Base-by-base conservation (phyloP, 192 early-diverging fungal genomes). In the Coemansia sp. region DNA sequence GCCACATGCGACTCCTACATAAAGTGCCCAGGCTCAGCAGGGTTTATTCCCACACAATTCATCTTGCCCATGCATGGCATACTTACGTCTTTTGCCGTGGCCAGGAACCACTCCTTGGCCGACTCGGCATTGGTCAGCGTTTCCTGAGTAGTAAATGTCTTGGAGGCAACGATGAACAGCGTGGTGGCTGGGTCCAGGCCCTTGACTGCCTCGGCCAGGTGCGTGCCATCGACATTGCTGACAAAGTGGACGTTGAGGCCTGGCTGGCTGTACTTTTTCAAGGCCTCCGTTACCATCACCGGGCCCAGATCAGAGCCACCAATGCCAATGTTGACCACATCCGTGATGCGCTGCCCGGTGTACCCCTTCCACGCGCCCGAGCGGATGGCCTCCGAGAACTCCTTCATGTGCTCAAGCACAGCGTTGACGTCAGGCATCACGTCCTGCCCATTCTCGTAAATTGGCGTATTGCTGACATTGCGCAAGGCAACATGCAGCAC, bases 121-220 rank as follows among this genome's bases (percentile, higher is more conserved):
- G 93, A 89, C 38, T 82, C 83, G 12, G 96, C 96, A 58, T 98
- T 98, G 55, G 94, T 96, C 61, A 98, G 91, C 40, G 96, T 98
- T 72, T 98, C 96, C 73, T 97, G 96, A 41, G 96, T 98, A 16
- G 96, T 98, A 50, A 97, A 98, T 14, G 96, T 98, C 86, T 98
- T 98, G 50, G 87, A 90, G 26, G 96, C 96, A 55, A 98, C 82
- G 57, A 98, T 97, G 72, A 97, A 98, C 57, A 98, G 69, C 6
- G 91, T 83, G 10, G 90, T 90, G 53, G 93, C 93, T 19, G 93
- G 88, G 65, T 95, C 72, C 51, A 94, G 77, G 16, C 72, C 61
- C 83, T 94, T 94, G 61, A 97, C 78, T 0, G 86, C 86, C 81
- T 98, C 96, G 18, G 94, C 94, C 52, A 98, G 81, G 59, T 98